Base-by-base conservation (phyloP, 208 protist genomes). In the Lotmaria passim region DNA sequence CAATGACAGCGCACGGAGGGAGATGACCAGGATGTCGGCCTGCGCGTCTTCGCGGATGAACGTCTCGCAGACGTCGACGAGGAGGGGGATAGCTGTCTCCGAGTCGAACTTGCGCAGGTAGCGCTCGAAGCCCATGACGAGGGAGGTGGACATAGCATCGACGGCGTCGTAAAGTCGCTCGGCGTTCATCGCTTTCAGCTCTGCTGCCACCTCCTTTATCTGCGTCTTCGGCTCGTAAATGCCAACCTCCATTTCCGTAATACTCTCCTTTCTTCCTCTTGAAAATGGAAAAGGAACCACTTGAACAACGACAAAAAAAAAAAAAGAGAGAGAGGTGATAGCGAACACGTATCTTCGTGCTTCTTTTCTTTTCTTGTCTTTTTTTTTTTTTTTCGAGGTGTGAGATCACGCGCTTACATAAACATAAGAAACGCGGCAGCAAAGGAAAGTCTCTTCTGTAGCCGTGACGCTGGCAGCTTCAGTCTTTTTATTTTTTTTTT, bases 101-200 rank as follows among this genome's bases (percentile, higher is more conserved):
- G 84, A 72, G n/a, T 96, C 83, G 61, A 96, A 96, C 4, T 73
- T 76, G 34, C 89, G 85, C 48, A 96, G 59, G 60, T 96, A 96
- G 31, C 31, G 19, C 68, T 96, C 92, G 7, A 85, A 71, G 12
- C 92, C 92, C 89, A 96, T 96, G 0, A 95, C 85, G 6, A 96
- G 83, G 1, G 86, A 87, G 28, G 85, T 83, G 52, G 82, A 87
- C 46, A 96, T 78, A 1, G 15, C 67, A 14, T 79, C 74, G 1
- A 96, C 65, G 3, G 77, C 66, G 19, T 85, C 82, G 55, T 83
- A 80, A n/a, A 93, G 81, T 3, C 65, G 61, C 1, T 69, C 53
- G 1, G 72, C 36, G 33, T 90, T 70, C 53, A 82, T 81, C 46
- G 62, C 77, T 38, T 76, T 77, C 38, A 83, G 59, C 30, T 74